These are phyloP conservation scores for Rhinocladiella similis DNA, from an alignment of 2,329 filamentous ascomycete genomes.

Conservation along the genomic window DNA sequence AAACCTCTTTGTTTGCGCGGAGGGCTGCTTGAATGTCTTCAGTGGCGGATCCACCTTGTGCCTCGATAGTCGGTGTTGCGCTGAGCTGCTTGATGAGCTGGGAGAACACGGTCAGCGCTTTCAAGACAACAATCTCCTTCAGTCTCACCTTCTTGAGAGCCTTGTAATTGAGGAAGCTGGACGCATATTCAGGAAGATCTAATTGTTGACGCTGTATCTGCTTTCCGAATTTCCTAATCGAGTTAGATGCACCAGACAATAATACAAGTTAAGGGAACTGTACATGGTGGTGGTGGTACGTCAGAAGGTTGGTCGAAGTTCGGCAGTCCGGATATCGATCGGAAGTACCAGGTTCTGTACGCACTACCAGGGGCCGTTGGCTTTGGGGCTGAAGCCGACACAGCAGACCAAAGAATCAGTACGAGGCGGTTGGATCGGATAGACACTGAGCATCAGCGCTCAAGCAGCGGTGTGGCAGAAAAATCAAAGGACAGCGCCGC, in stretches of 20 bases:
- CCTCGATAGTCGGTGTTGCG: conserved; percentile 78
- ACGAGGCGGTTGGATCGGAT: conserved; percentile 4
- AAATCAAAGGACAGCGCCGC: conserved; percentile 4
- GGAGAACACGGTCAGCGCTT: conserved; percentile 29
- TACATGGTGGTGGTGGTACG: conserved; percentile 27
- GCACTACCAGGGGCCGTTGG: not conserved
- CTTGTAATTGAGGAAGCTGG: conserved; percentile 99
- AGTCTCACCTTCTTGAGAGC: conserved; percentile 86
- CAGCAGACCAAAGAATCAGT: conserved; percentile 7
- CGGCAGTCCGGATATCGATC: conserved; percentile 4
- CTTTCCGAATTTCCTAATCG: conserved; percentile 95
- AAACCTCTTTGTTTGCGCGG: conserved; percentile 96
- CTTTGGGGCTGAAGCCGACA: conserved; percentile 3
- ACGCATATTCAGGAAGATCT: conserved; percentile 98
- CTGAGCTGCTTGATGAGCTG: conserved; percentile 98
- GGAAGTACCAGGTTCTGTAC: conserved; percentile 9
- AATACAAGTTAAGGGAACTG: conserved; percentile 7
- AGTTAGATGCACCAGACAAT: conserved; percentile 14
- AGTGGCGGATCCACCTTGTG: conserved; percentile 62
- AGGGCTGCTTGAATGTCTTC: conserved; percentile 55
- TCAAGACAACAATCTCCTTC: too few relatives aligned
- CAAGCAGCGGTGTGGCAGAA: conserved; percentile 11
- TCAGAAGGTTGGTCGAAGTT: conserved; percentile 1
- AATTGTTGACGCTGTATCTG: conserved; percentile 99
- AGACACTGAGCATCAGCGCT: conserved; percentile 14